Percentiles rank a stretch among this genome's conserved stretches.
Conservation (phyloP, 345 rosid species). For the Bruguiera gymnorhiza region DNA sequence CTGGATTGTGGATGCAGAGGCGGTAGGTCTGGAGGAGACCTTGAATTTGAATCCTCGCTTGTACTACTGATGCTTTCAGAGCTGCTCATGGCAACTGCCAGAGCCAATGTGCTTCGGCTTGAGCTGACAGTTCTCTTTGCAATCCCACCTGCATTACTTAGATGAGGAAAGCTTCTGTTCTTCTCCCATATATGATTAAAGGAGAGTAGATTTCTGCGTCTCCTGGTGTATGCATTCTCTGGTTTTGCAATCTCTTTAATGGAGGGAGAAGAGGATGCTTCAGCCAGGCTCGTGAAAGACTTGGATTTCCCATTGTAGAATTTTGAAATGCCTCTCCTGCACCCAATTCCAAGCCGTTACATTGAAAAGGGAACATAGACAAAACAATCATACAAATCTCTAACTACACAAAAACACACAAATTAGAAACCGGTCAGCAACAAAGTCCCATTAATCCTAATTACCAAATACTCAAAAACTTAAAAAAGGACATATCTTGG, state of each 20-base stretch:
- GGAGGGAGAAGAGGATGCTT: slow-evolving; percentile 45
- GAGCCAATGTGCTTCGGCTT: slow-evolving; percentile 63
- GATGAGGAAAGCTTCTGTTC: slow-evolving; percentile 28
- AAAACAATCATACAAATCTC: neutral
- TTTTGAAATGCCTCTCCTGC: slow-evolving; percentile 79
- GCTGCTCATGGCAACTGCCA: slow-evolving; percentile 62
- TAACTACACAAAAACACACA: neutral
- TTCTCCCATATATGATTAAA: slow-evolving; percentile 64
- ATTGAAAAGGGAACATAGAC: neutral
- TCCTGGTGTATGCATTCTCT: slow-evolving; percentile 59
- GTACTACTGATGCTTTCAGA: slow-evolving; percentile 56
- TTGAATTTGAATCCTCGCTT: slow-evolving; percentile 48
- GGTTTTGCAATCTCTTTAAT: slow-evolving; percentile 67
- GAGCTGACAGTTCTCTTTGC: slow-evolving; percentile 57
- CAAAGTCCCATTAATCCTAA: no score
- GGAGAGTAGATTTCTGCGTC: slow-evolving; percentile 55
- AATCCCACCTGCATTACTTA: slow-evolving; percentile 43
- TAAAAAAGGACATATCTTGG: no score
- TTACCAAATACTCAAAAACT: no score
- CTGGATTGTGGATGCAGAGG: slow-evolving; percentile 59
- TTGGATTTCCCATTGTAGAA: slow-evolving; percentile 82
- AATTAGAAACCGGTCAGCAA: no score
- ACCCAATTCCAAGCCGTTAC: slow-evolving; percentile 2
- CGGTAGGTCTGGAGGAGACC: slow-evolving; percentile 59
- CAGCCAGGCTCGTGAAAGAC: slow-evolving; percentile 60